Evolutionary conservation across 352 stramenopile genomes (phyloP), one percentile per base, ranked within the genome.

Genomic region (Globisporangium cystogenes): DNA sequence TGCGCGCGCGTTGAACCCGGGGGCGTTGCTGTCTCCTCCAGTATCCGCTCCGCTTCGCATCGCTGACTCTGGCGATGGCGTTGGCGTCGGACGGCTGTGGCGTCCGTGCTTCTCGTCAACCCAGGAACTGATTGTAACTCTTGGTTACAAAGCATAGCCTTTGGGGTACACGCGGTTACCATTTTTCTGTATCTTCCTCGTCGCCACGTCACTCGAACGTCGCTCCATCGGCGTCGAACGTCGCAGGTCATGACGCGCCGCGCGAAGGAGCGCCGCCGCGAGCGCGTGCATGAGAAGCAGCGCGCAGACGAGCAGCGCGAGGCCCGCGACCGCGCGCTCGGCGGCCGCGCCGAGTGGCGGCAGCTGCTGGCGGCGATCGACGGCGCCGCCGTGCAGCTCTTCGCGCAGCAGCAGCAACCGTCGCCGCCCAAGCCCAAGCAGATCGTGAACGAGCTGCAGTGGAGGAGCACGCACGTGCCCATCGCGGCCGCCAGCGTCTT

Each of bases 181-280:
- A 12, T 12, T 11, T 29, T 29, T 29, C 5, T 2, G 26, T 29
- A 29, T 29, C 26, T 29, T 29, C 3, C 2, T 29, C 26, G 26
- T 5, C 3, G 29, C 29, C 29, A 35, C 29, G 29, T 35, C 29
- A 29, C 26, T 29, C n/a, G n/a, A n/a, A n/a, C n/a, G n/a, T n/a
- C n/a, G n/a, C n/a, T n/a, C n/a, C n/a, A n/a, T n/a, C n/a, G n/a
- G n/a, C n/a, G n/a, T n/a, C n/a, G n/a, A n/a, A n/a, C n/a, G n/a
- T n/a, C n/a, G n/a, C n/a, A n/a, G n/a, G 48, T 39, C 21, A 92
- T 92, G 82, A 92, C 82, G 62, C 72, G 82, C 47, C 74, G 79
- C 43, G 82, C 82, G 51, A 92, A 90, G 64, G 82, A 90, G 60
- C 71, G 67, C 33, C 76, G 82, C 36, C 59, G 65, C 52, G 70